These are phyloP conservation scores for Mucor saturninus DNA, from an alignment of 371 early-diverging fungal species.

Conservation along the genomic window DNA sequence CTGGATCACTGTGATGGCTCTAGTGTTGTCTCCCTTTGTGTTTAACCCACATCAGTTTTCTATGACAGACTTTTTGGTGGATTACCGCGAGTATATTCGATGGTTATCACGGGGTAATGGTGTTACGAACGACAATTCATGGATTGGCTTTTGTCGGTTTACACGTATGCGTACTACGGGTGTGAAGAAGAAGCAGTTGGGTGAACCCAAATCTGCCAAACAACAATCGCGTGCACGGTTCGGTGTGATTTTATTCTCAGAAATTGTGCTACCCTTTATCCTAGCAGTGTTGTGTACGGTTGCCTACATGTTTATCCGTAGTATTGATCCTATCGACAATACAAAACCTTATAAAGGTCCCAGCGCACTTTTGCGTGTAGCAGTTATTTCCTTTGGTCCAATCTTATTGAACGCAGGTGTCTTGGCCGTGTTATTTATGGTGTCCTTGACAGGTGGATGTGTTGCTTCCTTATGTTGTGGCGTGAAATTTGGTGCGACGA, in stretches of 20 bases:
- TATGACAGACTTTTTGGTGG: slow-evolving; percentile 74
- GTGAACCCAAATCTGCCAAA: slow-evolving; percentile 49
- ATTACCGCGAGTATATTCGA: slow-evolving; percentile 77
- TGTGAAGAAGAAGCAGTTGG: slow-evolving; percentile 73
- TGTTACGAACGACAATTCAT: slow-evolving; percentile 67
- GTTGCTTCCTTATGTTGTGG: slow-evolving; percentile 60
- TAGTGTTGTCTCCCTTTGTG: slow-evolving; percentile 77
- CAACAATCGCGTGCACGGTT: slow-evolving; percentile 67
- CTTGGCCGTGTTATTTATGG: slow-evolving; percentile 63
- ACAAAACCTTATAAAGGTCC: slow-evolving; percentile 34
- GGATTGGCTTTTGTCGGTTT: slow-evolving; percentile 75
- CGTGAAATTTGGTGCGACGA: slow-evolving; percentile 71
- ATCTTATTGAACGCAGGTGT: slow-evolving; percentile 70
- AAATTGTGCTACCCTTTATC: slow-evolving; percentile 73
- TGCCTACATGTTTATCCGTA: slow-evolving; percentile 66
- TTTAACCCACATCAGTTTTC: slow-evolving; percentile 88
- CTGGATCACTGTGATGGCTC: slow-evolving; percentile 79
- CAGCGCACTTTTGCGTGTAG: slow-evolving; percentile 58
- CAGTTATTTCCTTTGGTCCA: slow-evolving; percentile 69
- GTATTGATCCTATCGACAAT: slow-evolving; percentile 33
- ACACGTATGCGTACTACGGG: slow-evolving; percentile 77
- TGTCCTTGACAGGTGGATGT: slow-evolving; percentile 74
- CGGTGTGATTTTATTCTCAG: slow-evolving; percentile 70
- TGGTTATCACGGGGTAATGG: slow-evolving; percentile 85
- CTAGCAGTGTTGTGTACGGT: slow-evolving; percentile 66